Base-by-base conservation (phyloP, 2,329 filamentous ascomycete species). In the Laburnicola sp. region DNA sequence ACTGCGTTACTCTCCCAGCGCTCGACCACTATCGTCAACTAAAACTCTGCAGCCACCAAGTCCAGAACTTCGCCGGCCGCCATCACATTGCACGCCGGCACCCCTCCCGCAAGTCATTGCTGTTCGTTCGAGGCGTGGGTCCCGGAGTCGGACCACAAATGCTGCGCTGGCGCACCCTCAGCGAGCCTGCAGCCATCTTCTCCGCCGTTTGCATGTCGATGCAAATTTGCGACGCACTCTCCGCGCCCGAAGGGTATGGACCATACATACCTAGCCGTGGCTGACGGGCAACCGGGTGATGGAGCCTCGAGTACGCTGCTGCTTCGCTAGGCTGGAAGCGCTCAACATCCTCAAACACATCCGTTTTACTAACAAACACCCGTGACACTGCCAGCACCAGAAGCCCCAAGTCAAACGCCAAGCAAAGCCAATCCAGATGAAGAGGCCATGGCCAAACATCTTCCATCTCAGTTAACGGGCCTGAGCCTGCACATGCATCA, bases 271-370 rank as follows among this genome's bases (percentile, higher is more conserved):
- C 21, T 40, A 23, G n/a, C 34, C 25, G 27, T 35, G 35, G 7
- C 23, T 32, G 28, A 27, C 26, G 36, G n/a, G 16, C 26, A 2
- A 6, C 45, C 53, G 50, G 32, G 6, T 50, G 43, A 39, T 37
- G 28, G 16, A 48, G 51, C 51, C 53, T 45, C 42, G 50, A 47
- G 50, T 35, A 37, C 26, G 6, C 21, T 39, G 23, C 16, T 27
- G n/a, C n/a, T n/a, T 28, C 39, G 51, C 42, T 49, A 53, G 48
- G 31, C 6, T 35, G 30, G 39, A 48, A 30, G 38, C 26, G n/a
- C 35, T 46, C 38, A 46, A 55, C 36, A 22, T 38, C 45, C 51
- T 58, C 58, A 58, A 55, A 60, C 58, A 40, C 43, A 34, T n/a
- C n/a, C n/a, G n/a, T n/a, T n/a, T n/a, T n/a, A n/a, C n/a, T n/a